phyloP scores from a whole-genome alignment of 2,329 filamentous ascomycete species.

The Sordariomycetes sp. region DNA sequence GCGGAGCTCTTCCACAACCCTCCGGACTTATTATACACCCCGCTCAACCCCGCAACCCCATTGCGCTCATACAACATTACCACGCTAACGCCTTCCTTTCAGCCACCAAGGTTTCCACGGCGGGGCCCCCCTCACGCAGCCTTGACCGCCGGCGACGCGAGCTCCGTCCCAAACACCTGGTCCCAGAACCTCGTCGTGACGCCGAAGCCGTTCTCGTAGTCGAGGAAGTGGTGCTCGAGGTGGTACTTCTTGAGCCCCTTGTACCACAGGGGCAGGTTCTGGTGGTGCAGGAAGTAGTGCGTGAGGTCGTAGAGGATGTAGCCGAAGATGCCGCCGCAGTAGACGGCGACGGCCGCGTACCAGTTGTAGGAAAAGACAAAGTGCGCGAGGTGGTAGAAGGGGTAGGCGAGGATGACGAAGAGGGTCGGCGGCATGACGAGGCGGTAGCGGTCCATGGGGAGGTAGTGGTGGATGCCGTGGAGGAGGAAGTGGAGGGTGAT shows the following conservation, averaged over 20 bases:
- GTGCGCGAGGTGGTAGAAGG: slow-evolving; percentile 90
- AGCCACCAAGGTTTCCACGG: background rate
- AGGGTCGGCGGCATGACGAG: slow-evolving; percentile 93
- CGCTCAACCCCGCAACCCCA: too few relatives aligned
- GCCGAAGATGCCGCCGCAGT: slow-evolving; percentile 83
- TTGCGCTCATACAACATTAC: background rate
- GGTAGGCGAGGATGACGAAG: slow-evolving; percentile 69
- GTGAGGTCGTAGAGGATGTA: slow-evolving; percentile 96
- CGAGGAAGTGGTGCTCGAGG: slow-evolving; percentile 91
- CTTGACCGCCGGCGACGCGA: slow-evolving; percentile 20
- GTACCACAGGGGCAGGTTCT: slow-evolving; percentile 82
- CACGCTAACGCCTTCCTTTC: background rate
- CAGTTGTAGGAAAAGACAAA: slow-evolving; percentile 71
- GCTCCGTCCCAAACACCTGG: slow-evolving; percentile 75
- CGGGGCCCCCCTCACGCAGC: slow-evolving; percentile 3
- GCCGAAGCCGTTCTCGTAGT: slow-evolving; percentile 95
- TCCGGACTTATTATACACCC: too few relatives aligned
- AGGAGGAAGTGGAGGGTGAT: slow-evolving; percentile 85
- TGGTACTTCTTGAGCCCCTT: slow-evolving; percentile 94
- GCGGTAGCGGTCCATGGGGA: slow-evolving; percentile 97
- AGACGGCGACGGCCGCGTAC: slow-evolving; percentile 67
- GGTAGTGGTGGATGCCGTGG: slow-evolving; percentile 93
- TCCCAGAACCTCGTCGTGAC: slow-evolving; percentile 98
- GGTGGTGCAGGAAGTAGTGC: slow-evolving; percentile 96
- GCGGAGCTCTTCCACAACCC: too few relatives aligned